A percentile compares a stretch with the other conserved stretches of the same genome.
Conservation (phyloP, 2,329 filamentous ascomycete genomes). For the Metarhizium rileyi region DNA sequence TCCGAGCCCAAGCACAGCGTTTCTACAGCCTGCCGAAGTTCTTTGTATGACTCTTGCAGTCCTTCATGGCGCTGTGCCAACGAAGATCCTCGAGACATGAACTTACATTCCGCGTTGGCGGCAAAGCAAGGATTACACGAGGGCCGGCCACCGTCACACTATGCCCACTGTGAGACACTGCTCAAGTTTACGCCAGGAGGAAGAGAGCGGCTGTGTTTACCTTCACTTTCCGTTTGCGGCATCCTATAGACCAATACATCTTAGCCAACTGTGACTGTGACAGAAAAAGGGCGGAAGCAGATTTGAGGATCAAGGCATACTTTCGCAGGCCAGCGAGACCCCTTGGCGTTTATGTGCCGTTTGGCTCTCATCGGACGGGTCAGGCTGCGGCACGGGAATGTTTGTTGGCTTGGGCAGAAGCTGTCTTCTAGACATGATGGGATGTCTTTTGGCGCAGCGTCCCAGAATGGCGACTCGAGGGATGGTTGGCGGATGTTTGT, state of each 20-base stretch:
- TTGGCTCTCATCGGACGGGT: background rate
- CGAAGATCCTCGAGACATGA: background rate
- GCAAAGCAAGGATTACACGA: conserved; percentile 1
- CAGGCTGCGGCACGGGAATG: background rate
- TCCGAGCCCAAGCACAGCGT: background rate
- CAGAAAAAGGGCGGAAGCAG: too few relatives aligned
- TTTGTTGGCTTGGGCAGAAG: background rate
- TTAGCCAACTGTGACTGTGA: background rate
- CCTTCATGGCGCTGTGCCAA: background rate
- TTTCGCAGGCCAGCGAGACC: background rate
- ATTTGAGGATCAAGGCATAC: too few relatives aligned
- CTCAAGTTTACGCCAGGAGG: too few relatives aligned
- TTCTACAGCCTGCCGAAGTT: background rate
- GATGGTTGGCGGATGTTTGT: too few relatives aligned
- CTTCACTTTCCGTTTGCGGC: conserved; percentile 6
- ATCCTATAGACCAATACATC: conserved; percentile 2
- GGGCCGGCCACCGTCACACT: conserved; percentile 9
- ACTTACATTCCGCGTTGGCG: background rate
- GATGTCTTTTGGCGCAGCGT: background rate
- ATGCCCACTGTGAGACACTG: background rate
- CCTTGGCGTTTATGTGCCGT: background rate
- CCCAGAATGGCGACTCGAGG: too few relatives aligned
- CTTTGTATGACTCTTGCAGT: background rate
- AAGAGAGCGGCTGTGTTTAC: too few relatives aligned
- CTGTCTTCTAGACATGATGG: background rate